Evolutionary conservation across 129 eudicot species (phyloP), one percentile per base, ranked within the genome.

Genomic region (Lactuca sativa): DNA sequence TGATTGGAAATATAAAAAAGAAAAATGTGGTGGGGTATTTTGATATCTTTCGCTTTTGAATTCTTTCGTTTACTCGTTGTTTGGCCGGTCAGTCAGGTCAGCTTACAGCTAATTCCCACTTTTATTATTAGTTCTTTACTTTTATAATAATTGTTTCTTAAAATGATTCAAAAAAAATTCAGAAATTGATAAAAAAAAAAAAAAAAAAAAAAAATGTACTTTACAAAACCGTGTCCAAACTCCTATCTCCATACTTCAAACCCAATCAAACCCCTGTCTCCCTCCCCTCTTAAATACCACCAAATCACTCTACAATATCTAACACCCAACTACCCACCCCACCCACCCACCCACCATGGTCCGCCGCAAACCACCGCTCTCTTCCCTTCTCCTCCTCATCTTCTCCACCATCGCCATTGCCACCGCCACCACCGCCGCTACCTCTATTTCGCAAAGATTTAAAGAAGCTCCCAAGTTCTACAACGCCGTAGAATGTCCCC

Each of bases 381-480:
- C 17, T 25, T 1, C 14, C 59, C 0, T 44, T 13, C 54, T 70
- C 61, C 48, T 66, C 73, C 36, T 66, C 38, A 38, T 62, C 65
- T 12, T 69, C 56, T 33, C 60, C 72, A 66, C 54, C 52, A 53
- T 40, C n/a, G 9, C 67, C 21, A 8, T 41, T 25, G 4, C 33
- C 14, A 6, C 44, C 38, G 54, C 69, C 66, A 11, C 72, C 74
- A 9, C 66, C 41, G 6, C 67, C 36, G 16, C 54, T 5, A 12
- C 80, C 17, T 10, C 76, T 14, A 70, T 66, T 10, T 69, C 81
- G 15, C 74, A 60, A 66, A 64, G 57, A 34, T 86, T 82, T 72
- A 81, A 78, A 63, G 90, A 86, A 77, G 92, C 96, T 4, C 92
- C 92, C 0, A 72, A 83, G 47, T 89, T 86, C 87, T 82, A 89